Conservation (phyloP, 2,329 filamentous ascomycete species). For the Beauveria varroae region DNA sequence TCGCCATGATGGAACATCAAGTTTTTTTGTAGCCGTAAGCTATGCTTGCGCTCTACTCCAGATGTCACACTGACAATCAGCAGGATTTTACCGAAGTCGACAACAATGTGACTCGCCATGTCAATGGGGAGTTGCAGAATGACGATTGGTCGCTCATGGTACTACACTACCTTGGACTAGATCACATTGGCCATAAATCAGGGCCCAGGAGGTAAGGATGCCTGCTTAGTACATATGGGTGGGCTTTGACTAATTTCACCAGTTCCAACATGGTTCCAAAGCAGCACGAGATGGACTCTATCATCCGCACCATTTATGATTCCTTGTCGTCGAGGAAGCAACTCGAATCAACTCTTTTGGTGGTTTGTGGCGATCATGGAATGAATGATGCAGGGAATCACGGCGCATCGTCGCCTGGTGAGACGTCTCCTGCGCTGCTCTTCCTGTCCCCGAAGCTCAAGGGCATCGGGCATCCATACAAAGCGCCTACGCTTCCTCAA, state of each 20-base stretch:
- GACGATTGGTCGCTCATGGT: slow-evolving; percentile 90
- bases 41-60: not conserved
- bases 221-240: not conserved
- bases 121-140: slow-evolving; percentile 65
- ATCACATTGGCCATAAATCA: slow-evolving; percentile 96
- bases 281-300: slow-evolving; percentile 85
- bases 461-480: slow-evolving; percentile 35
- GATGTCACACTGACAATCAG: slow-evolving; percentile 1
- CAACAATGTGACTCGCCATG: slow-evolving; percentile 89
- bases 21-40: slow-evolving; percentile 94
- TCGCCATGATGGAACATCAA: slow-evolving; percentile 84
- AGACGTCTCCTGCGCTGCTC: slow-evolving; percentile 86
- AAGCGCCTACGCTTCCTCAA: slow-evolving; percentile 49
- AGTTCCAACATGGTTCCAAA: slow-evolving; percentile 90
- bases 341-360: slow-evolving; percentile 69
- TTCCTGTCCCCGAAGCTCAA: slow-evolving; percentile 83
- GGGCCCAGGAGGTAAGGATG: slow-evolving; percentile 65
- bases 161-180: slow-evolving; percentile 88
- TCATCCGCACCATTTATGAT: slow-evolving; percentile 68
- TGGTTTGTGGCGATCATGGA: slow-evolving; percentile 91
- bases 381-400: slow-evolving; percentile 99
- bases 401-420: slow-evolving; percentile 84
- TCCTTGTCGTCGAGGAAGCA: slow-evolving; percentile 65
- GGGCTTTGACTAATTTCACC: slow-evolving; percentile 8
- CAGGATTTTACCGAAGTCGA: slow-evolving; percentile 98